These are phyloP conservation scores for Neonothopanus nambi DNA, from an alignment of 1,284 basidiomycete species.

Conservation along the genomic window DNA sequence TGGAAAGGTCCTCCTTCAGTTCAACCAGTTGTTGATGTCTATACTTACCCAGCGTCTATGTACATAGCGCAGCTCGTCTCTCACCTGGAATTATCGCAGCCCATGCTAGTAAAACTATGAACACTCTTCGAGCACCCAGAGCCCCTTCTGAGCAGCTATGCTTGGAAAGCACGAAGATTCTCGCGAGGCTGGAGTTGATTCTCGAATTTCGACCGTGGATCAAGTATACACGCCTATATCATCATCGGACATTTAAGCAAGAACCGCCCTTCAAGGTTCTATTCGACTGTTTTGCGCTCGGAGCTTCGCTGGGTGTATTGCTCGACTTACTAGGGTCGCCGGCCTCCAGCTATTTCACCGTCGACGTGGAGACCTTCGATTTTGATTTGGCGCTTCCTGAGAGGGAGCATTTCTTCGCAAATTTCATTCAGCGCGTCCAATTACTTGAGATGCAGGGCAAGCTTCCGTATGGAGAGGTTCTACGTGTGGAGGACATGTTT, in stretches of 20 bases:
- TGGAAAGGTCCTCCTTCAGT: too few relatives aligned
- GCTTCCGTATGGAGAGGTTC: slow-evolving; percentile 37
- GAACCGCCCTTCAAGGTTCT: slow-evolving; percentile 29
- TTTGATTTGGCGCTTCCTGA: slow-evolving; percentile 28
- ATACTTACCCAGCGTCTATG: too few relatives aligned
- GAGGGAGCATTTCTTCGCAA: slow-evolving; percentile 29
- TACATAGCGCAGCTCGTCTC: too few relatives aligned
- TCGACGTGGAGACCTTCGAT: slow-evolving; percentile 30
- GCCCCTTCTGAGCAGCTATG: slow-evolving; percentile 36
- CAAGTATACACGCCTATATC: slow-evolving; percentile 23
- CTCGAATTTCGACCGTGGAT: slow-evolving; percentile 38
- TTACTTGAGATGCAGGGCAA: slow-evolving; percentile 34
- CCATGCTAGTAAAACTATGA: slow-evolving; percentile 2
- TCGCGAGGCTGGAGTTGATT: slow-evolving; percentile 37
- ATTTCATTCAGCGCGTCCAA: slow-evolving; percentile 36
- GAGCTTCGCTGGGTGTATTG: slow-evolving; percentile 35
- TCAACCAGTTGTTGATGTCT: too few relatives aligned
- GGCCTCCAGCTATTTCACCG: slow-evolving; percentile 26
- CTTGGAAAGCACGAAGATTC: slow-evolving; percentile 34
- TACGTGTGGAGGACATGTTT: slow-evolving; percentile 37
- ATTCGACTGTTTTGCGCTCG: slow-evolving; percentile 39
- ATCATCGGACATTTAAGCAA: slow-evolving; percentile 8
- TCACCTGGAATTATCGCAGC: too few relatives aligned
- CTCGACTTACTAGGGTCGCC: slow-evolving; percentile 39
- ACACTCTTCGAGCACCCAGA: slow-evolving; percentile 24